Evolutionary conservation across 768 basidiomycete species (phyloP), one percentile per base, ranked within the genome.

Genomic region (Sporobolomyces pararoseus): DNA sequence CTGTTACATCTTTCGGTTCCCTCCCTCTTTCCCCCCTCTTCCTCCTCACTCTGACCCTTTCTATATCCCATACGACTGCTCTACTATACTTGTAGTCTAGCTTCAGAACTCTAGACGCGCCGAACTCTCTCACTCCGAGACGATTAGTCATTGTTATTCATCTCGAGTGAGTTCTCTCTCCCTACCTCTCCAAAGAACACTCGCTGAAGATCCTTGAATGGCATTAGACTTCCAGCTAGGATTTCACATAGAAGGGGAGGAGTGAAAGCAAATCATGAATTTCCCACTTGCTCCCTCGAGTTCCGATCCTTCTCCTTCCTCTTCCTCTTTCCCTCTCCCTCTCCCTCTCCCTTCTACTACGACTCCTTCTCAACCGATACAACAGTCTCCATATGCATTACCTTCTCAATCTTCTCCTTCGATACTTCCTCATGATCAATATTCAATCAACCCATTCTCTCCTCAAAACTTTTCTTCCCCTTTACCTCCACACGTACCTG

Each of bases 291-390:
- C 10, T 47, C 46, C 21, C 46, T 23, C 46, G 46, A 47, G 6
- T 47, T 17, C 39, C 39, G 9, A 9, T 50, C 65, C 69, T 34
- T 44, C 74, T 55, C 50, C 69, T 34, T 59, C 73, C 51, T 72
- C 73, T 35, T 64, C 73, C 67, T 78, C 60, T 32, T n/a, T 39
- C 35, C 13, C 58, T 27, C 39, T n/a, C 37, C 65, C 69, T 34
- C 39, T 73, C 53, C 50, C 69, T 34, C 58, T 71, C 51, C 71
- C 73, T 35, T 64, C 73, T 65, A 77, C 60, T 32, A 12, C 58
- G 23, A 7, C 58, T 27, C 39, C 13, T 29, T 53, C 52, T 7
- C 49, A 50, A 50, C 21, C 10, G 23, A 9, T 10, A 29, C 49
- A 23, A 29, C 49, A 23, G 23, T 13, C n/a, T n/a, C n/a, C 49